phyloP scores from a whole-genome alignment of 495 filamentous ascomycete species.

The Tuber indicum region DNA sequence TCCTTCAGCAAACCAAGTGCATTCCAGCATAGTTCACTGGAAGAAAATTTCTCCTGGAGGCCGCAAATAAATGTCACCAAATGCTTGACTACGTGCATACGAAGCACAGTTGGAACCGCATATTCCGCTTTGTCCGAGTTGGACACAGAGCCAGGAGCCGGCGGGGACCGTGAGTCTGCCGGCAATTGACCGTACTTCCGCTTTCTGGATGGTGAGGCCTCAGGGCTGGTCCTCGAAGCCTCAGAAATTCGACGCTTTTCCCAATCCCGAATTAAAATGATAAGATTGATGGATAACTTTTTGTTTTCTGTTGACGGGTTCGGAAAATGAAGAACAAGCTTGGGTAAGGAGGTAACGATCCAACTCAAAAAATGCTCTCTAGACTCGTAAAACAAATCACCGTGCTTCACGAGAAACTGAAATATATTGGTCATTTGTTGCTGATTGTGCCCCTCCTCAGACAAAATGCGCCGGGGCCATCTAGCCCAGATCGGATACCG shows the following conservation, averaged over 20 bases:
- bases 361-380: conserved; percentile 80
- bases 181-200: conserved; percentile 61
- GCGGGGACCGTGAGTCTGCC: conserved; percentile 43
- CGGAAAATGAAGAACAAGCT: conserved; percentile 69
- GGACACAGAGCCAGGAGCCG: conserved; percentile 49
- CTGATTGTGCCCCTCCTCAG: conserved; percentile 92
- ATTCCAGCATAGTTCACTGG: conserved; percentile 79
- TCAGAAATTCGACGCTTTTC: conserved; percentile 64
- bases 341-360: conserved; percentile 80
- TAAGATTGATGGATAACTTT: conserved; percentile 82
- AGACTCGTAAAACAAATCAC: conserved; percentile 89
- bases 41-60: conserved; percentile 69
- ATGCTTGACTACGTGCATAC: conserved; percentile 79
- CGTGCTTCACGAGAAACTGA: conserved; percentile 87
- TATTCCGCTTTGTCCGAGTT: conserved; percentile 57
- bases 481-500: conserved; percentile 78
- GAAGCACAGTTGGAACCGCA: conserved; percentile 57
- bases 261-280: conserved; percentile 86
- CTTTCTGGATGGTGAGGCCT: conserved; percentile 48
- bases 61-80: conserved; percentile 88
- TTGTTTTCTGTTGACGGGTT: conserved; percentile 88
- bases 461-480: conserved; percentile 81
- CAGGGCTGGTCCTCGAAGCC: conserved; percentile 32
- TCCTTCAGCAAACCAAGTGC: conserved; percentile 74
- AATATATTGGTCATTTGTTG: conserved; percentile 97